Percentiles rank a stretch among this genome's conserved stretches.
Conservation (phyloP, 805 yeast species). For the Barnettozyma wickerhamii region DNA sequence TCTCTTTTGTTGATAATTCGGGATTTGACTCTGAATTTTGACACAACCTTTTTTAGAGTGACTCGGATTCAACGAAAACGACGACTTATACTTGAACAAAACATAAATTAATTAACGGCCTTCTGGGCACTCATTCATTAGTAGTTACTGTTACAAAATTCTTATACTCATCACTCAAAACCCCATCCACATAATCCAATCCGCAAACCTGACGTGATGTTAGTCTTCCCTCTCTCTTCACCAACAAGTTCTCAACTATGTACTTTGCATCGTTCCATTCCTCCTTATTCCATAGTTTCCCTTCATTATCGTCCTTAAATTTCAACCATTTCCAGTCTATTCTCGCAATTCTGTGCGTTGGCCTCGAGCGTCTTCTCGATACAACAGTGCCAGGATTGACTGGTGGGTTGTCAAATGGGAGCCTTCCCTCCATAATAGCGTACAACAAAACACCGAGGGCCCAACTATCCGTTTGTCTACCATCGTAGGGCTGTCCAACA, state of each 20-base stretch:
- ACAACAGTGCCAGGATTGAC: constrained; percentile 31
- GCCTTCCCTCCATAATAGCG: constrained; percentile 74
- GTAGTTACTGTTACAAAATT: too few species aligned
- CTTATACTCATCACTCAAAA: constrained; percentile 10
- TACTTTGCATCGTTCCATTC: constrained; percentile 45
- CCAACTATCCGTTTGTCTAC: constrained; percentile 91
- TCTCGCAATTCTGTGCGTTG: constrained; percentile 87
- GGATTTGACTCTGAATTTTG: background rate
- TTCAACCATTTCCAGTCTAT: constrained; percentile 86
- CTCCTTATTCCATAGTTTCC: constrained; percentile 12
- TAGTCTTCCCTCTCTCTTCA: constrained; percentile 43
- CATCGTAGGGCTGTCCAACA: constrained; percentile 89
- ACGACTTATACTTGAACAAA: too few species aligned
- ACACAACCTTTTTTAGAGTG: background rate
- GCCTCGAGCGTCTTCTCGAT: constrained; percentile 43
- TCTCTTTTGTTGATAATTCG: background rate
- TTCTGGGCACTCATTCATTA: too few species aligned
- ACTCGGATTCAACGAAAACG: too few species aligned
- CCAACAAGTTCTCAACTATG: constrained; percentile 46
- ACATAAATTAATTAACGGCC: too few species aligned
- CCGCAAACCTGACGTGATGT: constrained; percentile 30
- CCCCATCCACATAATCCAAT: constrained; percentile 32
- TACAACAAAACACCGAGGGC: constrained; percentile 90
- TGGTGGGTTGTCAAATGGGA: constrained; percentile 91
- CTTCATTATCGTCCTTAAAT: constrained; percentile 33